Evolutionary conservation across 345 rosid genomes (phyloP).

Genomic region (Euphorbia tirucalli): DNA sequence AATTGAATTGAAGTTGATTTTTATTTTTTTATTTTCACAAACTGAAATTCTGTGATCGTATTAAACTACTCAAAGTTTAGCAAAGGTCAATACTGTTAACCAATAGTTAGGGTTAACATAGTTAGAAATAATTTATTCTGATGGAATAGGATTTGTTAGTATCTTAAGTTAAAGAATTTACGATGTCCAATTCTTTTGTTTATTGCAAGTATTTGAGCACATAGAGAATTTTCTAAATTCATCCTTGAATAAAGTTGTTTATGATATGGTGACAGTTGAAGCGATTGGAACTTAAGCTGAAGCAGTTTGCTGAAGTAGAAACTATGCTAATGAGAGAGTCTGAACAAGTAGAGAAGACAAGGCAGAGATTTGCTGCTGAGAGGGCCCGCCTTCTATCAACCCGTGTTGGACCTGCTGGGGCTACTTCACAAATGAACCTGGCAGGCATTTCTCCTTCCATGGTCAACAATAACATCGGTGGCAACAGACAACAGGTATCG

Average conservation of each 20-base stretch:
- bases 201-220: too few species aligned
- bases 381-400: slow-evolving; percentile 60
- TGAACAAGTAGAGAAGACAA: slow-evolving; percentile 90
- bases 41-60: too few species aligned
- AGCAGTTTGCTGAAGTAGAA: slow-evolving; percentile 98
- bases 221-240: too few species aligned
- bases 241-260: too few species aligned
- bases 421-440: slow-evolving; percentile 43
- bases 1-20: too few species aligned
- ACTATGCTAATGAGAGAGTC: slow-evolving; percentile 90
- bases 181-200: neutral
- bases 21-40: too few species aligned
- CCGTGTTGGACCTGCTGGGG: slow-evolving; percentile 55
- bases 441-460: slow-evolving; percentile 53
- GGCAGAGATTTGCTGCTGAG: slow-evolving; percentile 82
- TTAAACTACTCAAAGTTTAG: too few species aligned
- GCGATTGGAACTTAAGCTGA: slow-evolving; percentile 94
- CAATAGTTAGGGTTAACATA: too few species aligned
- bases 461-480: slow-evolving; percentile 45
- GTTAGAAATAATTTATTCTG: too few species aligned
- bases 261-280: slow-evolving; percentile 54
- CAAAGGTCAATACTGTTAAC: too few species aligned
- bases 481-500: slow-evolving; percentile 52
- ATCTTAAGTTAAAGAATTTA: neutral
- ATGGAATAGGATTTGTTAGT: neutral